Conservation (phyloP, 768 basidiomycete species). For the Tubosaeta brunneosetosa region DNA sequence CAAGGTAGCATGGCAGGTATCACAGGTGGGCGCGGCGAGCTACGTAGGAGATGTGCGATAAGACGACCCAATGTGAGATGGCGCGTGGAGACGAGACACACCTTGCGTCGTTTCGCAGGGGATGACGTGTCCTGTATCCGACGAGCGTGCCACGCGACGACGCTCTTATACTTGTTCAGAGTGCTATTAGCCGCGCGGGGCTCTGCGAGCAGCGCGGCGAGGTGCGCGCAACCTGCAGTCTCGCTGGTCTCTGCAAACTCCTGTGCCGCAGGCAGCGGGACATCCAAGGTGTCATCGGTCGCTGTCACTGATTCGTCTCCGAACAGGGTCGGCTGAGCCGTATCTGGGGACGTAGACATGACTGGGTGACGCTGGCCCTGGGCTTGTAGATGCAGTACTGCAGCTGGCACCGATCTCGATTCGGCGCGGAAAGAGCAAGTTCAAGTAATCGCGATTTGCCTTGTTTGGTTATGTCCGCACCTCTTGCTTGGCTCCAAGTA, state of each 20-base stretch:
- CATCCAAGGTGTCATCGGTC: slow-evolving; percentile 11
- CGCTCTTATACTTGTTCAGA: slow-evolving; percentile 49
- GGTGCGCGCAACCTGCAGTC: slow-evolving; percentile 36
- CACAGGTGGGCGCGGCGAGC: slow-evolving; percentile 60
- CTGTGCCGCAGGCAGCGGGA: slow-evolving; percentile 5
- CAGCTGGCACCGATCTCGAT: neutral
- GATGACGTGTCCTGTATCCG: slow-evolving; percentile 43
- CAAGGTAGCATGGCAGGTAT: slow-evolving; percentile 50
- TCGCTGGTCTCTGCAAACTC: slow-evolving; percentile 11
- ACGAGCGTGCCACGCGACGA: slow-evolving; percentile 51
- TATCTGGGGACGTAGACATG: slow-evolving; percentile 31
- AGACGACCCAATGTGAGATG: neutral
- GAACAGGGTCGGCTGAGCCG: slow-evolving; percentile 27
- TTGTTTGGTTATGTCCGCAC: slow-evolving; percentile 9
- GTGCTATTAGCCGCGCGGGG: slow-evolving; percentile 23
- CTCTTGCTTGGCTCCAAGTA: slow-evolving; percentile 9
- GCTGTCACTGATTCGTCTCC: slow-evolving; percentile 19
- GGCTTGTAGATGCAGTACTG: no score
- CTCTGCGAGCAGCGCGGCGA: slow-evolving; percentile 36
- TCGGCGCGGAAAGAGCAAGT: neutral
- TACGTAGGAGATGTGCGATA: slow-evolving; percentile 14
- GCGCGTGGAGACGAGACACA: slow-evolving; percentile 26
- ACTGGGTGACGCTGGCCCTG: neutral
- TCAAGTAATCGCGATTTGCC: slow-evolving; percentile 3
- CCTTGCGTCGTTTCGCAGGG: slow-evolving; percentile 63